phyloP scores from a whole-genome alignment of 73 alveolate genomes.

The Tetrahymena malaccensis region DNA sequence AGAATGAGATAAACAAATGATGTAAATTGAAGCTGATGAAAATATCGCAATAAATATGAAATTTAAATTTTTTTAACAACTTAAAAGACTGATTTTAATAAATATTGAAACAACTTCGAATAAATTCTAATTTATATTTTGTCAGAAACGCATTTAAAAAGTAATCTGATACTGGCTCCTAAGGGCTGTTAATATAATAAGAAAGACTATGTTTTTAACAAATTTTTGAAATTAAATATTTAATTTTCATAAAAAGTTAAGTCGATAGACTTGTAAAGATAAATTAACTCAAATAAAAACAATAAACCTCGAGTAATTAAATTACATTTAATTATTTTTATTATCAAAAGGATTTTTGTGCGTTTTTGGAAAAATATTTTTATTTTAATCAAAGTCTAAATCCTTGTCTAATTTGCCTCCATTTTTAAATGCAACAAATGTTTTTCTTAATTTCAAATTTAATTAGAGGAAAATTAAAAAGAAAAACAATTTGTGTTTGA shows the following conservation, averaged over 20 bases:
- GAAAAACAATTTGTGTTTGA: neutral
- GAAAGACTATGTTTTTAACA: no score
- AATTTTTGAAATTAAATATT: neutral
- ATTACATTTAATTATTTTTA: neutral
- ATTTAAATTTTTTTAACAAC: no score
- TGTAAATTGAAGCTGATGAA: neutral
- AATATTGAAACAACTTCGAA: neutral
- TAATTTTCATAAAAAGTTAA: neutral
- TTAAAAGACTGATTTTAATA: neutral
- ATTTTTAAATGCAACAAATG: neutral
- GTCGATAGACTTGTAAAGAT: neutral
- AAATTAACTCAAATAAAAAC: neutral
- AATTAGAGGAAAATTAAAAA: neutral
- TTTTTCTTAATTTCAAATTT: neutral
- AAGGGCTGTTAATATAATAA: no score
- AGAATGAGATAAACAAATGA: neutral
- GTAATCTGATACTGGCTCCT: neutral
- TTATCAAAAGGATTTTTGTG: no score
- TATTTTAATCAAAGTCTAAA: neutral
- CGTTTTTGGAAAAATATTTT: no score
- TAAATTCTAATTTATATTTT: neutral
- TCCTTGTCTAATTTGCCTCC: neutral
- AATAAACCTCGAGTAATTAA: neutral
- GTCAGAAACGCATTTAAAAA: neutral
- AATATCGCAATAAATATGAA: neutral